These are phyloP conservation scores for Psilocybe azurescens DNA, from an alignment of 768 basidiomycete species.

Conservation along the genomic window DNA sequence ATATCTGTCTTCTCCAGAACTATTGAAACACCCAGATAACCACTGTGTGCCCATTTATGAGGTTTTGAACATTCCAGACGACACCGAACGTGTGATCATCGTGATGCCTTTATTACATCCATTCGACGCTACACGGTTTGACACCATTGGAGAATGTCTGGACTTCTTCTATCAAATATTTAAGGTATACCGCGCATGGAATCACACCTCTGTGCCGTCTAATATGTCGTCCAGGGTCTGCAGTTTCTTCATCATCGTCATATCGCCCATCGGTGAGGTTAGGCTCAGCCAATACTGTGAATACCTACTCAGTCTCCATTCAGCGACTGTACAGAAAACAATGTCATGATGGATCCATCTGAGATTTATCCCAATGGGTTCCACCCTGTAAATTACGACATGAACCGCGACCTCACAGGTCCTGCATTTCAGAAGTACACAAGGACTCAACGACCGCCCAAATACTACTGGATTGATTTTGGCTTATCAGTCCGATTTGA, in stretches of 20 bases:
- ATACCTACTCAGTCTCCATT: constrained; percentile 4
- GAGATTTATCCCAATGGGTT: constrained; percentile 29
- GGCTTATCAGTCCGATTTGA: constrained; percentile 35
- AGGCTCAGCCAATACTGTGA: background rate
- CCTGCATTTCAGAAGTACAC: constrained; percentile 23
- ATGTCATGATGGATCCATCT: constrained; percentile 41
- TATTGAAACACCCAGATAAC: constrained; percentile 31
- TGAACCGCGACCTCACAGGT: constrained; percentile 26
- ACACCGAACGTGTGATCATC: constrained; percentile 21
- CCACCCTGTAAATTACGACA: constrained; percentile 27
- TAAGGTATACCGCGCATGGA: constrained; percentile 23
- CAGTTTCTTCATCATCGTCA: constrained; percentile 39
- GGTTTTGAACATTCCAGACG: constrained; percentile 24
- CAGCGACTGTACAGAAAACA: constrained; percentile 24
- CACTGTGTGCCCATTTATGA: constrained; percentile 38
- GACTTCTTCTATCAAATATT: constrained; percentile 38
- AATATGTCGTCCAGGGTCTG: constrained; percentile 25
- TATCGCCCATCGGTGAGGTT: constrained; percentile 40
- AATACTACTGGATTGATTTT: constrained; percentile 45
- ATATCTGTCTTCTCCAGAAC: constrained; percentile 21
- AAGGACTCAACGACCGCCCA: constrained; percentile 32
- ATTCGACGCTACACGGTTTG: constrained; percentile 34
- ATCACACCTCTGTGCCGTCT: too few species aligned
- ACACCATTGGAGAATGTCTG: constrained; percentile 39
- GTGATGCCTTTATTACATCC: constrained; percentile 37